phyloP scores from a whole-genome alignment of 2,329 filamentous ascomycete species.

The Metarhizium anisopliae region DNA sequence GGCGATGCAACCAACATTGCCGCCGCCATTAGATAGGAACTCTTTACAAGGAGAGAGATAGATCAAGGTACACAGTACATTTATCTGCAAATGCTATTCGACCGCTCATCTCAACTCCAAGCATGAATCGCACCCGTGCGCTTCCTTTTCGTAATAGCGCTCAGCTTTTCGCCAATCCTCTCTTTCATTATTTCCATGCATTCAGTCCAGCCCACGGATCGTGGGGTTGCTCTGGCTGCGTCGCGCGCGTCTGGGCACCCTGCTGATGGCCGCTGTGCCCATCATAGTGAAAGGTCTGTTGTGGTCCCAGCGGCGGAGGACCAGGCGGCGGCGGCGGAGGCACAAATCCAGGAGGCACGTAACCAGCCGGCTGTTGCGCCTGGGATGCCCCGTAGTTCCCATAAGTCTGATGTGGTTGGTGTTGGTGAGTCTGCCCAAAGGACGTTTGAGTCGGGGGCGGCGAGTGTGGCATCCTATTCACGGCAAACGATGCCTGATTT shows the following conservation, averaged over 20 bases:
- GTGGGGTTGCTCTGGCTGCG: conserved; percentile 29
- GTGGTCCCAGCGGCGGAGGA: conserved; percentile 51
- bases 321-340: conserved; percentile 56
- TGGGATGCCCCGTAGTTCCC: conserved; percentile 28
- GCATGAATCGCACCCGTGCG: neutral
- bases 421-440: conserved; percentile 33
- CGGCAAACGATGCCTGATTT: conserved; percentile 44
- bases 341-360: conserved; percentile 49
- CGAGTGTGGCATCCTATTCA: conserved; percentile 35
- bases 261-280: conserved; percentile 21
- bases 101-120: neutral
- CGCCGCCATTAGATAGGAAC: too few relatives aligned
- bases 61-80: neutral
- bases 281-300: conserved; percentile 51
- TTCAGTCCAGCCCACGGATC: conserved; percentile 46
- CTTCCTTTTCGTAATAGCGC: neutral
- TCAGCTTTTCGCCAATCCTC: neutral
- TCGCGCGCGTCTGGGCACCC: neutral
- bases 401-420: conserved; percentile 33
- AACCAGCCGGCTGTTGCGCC: conserved; percentile 19
- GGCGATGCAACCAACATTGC: too few relatives aligned
- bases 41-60: too few relatives aligned
- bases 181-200: conserved; percentile 33
- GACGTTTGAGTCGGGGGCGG: conserved; percentile 50
- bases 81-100: neutral